phyloP scores from a whole-genome alignment of 2,329 filamentous ascomycete species.

The Aspergillus bombycis region DNA sequence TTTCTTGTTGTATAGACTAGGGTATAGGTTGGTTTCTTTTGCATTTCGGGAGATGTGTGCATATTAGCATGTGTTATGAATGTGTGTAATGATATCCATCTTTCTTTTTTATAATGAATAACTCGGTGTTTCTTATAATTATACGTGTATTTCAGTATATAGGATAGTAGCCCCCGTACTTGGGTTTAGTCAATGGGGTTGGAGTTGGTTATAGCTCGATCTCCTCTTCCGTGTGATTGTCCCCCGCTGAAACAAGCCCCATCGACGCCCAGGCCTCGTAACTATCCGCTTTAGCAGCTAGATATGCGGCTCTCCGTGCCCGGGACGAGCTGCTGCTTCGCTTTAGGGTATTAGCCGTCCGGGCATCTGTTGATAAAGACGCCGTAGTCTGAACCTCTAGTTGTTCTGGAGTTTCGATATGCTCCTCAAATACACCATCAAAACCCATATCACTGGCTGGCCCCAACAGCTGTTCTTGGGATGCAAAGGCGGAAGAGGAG shows the following conservation, averaged over 20 bases:
- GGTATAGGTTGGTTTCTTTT: constrained; percentile 1
- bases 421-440: background rate
- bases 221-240: constrained; percentile 48
- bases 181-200: background rate
- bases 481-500: constrained; percentile 31
- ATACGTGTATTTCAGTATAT: background rate
- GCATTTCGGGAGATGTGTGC: background rate
- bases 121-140: background rate
- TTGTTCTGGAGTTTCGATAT: background rate
- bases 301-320: constrained; percentile 40
- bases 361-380: background rate
- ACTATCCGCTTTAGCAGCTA: constrained; percentile 45
- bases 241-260: constrained; percentile 47
- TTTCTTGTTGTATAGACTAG: constrained; percentile 10
- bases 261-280: constrained; percentile 47
- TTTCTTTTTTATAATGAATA: background rate
- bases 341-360: background rate
- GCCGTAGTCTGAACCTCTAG: background rate
- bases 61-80: background rate
- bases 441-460: background rate
- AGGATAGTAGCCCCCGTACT: too few species aligned
- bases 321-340: constrained; percentile 23
- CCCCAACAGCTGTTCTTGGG: constrained; percentile 15
- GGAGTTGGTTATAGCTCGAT: constrained; percentile 44
- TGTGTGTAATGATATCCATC: background rate